These are phyloP conservation scores for Dactylellina parvicollis DNA, from an alignment of 2,329 filamentous ascomycete species.

Conservation along the genomic window DNA sequence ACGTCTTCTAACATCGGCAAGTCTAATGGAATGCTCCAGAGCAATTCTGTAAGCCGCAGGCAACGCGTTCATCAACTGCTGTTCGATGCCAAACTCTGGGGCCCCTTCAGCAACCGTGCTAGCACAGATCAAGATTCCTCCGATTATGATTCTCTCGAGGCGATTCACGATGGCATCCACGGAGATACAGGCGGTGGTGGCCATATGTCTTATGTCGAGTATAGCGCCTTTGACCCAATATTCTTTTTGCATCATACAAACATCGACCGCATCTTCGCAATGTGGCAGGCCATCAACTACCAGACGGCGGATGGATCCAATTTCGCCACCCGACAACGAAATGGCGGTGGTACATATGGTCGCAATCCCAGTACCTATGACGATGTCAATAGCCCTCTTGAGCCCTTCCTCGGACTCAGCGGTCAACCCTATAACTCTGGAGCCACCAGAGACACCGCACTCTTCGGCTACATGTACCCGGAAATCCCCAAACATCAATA, in stretches of 20 bases:
- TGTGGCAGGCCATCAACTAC: conserved; percentile 81
- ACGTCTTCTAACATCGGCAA: not conserved
- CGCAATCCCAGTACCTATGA: not conserved
- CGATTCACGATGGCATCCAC: conserved; percentile 72
- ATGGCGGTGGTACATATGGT: conserved; percentile 36
- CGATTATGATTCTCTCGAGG: conserved; percentile 70
- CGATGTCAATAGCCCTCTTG: not conserved
- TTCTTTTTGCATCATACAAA: conserved; percentile 82
- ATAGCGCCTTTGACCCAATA: conserved; percentile 80
- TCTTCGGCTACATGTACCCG: conserved; percentile 27
- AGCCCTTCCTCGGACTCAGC: not conserved
- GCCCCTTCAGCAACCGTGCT: conserved; percentile 30
- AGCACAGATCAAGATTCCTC: not conserved
- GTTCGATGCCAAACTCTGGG: not conserved
- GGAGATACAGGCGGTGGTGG: conserved; percentile 51
- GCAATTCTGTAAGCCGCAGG: conserved; percentile 9
- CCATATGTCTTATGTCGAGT: conserved; percentile 60
- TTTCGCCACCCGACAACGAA: conserved; percentile 8
- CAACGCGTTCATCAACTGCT: conserved; percentile 5
- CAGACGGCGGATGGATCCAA: not conserved
- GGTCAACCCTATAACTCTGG: conserved; percentile 1
- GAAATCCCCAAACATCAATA: conserved; percentile 15
- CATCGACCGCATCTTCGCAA: conserved; percentile 77
- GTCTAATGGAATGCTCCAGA: not conserved
- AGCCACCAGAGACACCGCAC: conserved; percentile 3